These are phyloP conservation scores for Mucor circinelloides DNA, from an alignment of 371 early-diverging fungal genomes.

Conservation along the genomic window DNA sequence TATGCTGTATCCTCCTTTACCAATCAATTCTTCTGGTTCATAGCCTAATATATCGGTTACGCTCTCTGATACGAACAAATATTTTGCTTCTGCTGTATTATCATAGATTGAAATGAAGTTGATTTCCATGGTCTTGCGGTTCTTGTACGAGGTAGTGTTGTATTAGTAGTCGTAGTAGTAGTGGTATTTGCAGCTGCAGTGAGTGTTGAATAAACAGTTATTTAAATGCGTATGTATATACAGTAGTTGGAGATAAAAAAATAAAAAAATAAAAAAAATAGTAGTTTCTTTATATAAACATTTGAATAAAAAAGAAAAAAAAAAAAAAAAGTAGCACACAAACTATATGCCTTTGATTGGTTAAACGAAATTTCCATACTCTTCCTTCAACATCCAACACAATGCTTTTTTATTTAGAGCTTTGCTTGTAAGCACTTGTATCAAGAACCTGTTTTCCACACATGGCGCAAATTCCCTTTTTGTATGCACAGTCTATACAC, in stretches of 20 bases:
- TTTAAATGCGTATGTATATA: neutral
- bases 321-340: neutral
- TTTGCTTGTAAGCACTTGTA: conserved; percentile 65
- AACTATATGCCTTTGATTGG: neutral
- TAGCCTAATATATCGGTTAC: conserved; percentile 53
- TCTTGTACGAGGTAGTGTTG: neutral
- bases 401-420: conserved; percentile 41
- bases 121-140: conserved; percentile 20
- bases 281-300: neutral
- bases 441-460: conserved; percentile 77
- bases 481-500: conserved; percentile 61
- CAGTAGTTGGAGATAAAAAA: neutral
- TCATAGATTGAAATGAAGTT: conserved; percentile 63
- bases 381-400: neutral
- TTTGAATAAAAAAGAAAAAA: no score
- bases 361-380: neutral
- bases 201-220: neutral
- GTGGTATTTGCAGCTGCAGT: neutral
- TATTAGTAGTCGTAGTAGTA: neutral
- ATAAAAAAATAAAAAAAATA: neutral
- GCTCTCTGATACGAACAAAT: conserved; percentile 55
- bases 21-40: conserved; percentile 52
- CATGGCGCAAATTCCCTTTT: conserved; percentile 80
- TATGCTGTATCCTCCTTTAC: conserved; percentile 43
- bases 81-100: conserved; percentile 47